Evolutionary conservation across 225 moss, liverwort and hornwort species (phyloP), one percentile per base, ranked within the genome.

Genomic region (Sphagnum contortum): DNA sequence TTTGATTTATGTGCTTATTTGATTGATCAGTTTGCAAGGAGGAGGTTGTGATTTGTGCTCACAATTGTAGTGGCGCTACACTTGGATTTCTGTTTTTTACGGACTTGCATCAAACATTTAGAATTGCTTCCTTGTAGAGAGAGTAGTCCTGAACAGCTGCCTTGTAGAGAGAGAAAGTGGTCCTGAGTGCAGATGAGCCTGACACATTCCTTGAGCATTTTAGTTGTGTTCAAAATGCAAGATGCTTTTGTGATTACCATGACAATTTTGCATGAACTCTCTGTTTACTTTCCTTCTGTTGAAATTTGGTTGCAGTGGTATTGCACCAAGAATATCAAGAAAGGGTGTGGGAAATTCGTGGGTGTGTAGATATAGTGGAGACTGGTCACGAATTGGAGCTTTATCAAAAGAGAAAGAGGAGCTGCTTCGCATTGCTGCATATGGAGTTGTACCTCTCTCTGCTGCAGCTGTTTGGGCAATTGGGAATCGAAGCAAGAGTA

Each of bases 321-420:
- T 29, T 29, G 29, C 29, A 29, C 29, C 29, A 29, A 29, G 29
- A 29, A 29, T 29, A 29, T 29, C 29, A 29, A 29, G 29, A 29
- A 29, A 29, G 29, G 49, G 9, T 49, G 11, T 47, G 6, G 14
- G n/a, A 53, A 10, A 45, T 8, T 64, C 50, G 44, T 46, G 69
- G 56, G 51, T 69, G 44, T 67, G 73, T 69, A 94, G 94, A 49
- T 95, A 88, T 75, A 95, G 94, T 62, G 86, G 91, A 67, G 94
- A 95, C 69, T 95, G 94, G 91, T 95, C 94, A 50, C 87, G 94
- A 47, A 81, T 86, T 13, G 94, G 94, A 44, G 84, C 84, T 50
- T 55, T 95, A 62, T 89, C 94, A 63, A 75, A 48, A 66, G 88
- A 89, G 45, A 67, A 76, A 2, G 94, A 95, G 66, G 80, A 50